These are phyloP conservation scores for Trichoderma arundinaceum DNA, from an alignment of 2,329 filamentous ascomycete genomes.

Conservation along the genomic window DNA sequence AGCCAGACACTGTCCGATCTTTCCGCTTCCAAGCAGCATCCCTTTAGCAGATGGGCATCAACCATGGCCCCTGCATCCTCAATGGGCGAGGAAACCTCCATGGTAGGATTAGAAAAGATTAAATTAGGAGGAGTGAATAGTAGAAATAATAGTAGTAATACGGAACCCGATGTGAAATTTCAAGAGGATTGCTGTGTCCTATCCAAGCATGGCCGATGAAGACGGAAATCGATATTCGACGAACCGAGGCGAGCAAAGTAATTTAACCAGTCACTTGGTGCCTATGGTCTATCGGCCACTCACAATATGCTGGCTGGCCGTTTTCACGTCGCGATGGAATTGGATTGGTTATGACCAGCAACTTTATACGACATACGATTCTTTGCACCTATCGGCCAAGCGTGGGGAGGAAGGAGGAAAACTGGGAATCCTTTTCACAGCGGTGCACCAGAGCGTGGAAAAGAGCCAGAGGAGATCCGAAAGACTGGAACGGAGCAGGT, in stretches of 20 bases:
- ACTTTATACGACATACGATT: slow-evolving; percentile 14
- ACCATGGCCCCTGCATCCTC: slow-evolving; percentile 39
- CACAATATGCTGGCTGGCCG: slow-evolving; percentile 6
- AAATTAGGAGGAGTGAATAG: background rate
- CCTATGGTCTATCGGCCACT: slow-evolving; percentile 2
- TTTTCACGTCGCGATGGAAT: slow-evolving; percentile 12
- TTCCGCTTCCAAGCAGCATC: slow-evolving; percentile 61
- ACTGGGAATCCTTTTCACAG: background rate
- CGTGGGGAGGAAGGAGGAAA: background rate
- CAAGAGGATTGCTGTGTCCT: background rate
- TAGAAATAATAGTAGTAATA: background rate
- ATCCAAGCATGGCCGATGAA: slow-evolving; percentile 18
- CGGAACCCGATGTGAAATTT: background rate
- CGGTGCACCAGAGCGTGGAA: background rate
- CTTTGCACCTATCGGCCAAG: slow-evolving; percentile 1
- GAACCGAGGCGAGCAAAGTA: background rate
- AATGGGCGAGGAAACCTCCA: slow-evolving; percentile 33
- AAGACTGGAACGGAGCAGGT: slow-evolving; percentile 30
- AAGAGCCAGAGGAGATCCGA: slow-evolving; percentile 20
- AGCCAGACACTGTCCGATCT: slow-evolving; percentile 55
- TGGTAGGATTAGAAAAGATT: slow-evolving; percentile 13
- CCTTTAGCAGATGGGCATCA: slow-evolving; percentile 52
- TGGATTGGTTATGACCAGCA: slow-evolving; percentile 13
- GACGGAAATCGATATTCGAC: slow-evolving; percentile 3
- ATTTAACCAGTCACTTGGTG: background rate